These are phyloP conservation scores for Themeda triandra DNA, from an alignment of 176 grass and related monocot genomes.

Conservation along the genomic window DNA sequence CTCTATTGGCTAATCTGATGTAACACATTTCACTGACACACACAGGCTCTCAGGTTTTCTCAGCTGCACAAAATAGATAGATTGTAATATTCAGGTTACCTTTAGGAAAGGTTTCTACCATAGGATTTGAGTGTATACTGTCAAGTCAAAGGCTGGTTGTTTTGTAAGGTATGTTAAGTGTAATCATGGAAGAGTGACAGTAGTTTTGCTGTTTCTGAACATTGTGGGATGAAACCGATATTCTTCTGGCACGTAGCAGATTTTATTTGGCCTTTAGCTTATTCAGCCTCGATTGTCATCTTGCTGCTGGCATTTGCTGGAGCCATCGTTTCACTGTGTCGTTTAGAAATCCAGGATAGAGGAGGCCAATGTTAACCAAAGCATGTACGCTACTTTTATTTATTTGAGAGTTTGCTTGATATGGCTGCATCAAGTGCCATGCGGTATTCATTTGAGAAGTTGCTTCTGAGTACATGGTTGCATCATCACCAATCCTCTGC, in stretches of 20 bases:
- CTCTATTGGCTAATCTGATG: constrained; percentile 21
- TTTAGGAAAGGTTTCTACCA: not conserved
- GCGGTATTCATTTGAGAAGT: not conserved
- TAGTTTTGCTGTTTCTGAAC: not conserved
- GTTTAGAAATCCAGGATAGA: not conserved
- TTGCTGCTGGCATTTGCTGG: not conserved
- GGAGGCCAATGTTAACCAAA: not conserved
- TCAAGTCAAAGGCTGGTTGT: not conserved
- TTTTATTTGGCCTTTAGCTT: not conserved
- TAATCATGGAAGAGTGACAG: not conserved
- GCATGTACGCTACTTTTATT: not conserved
- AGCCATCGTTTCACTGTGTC: not conserved
- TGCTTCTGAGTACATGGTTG: not conserved
- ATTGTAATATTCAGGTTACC: not conserved
- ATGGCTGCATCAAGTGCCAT: not conserved
- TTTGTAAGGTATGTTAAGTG: not conserved
- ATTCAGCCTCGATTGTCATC: not conserved
- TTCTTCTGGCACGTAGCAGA: not conserved
- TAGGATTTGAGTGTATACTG: constrained; percentile 18
- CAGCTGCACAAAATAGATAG: not conserved
- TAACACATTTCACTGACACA: constrained; percentile 24
- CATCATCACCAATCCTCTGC: not conserved
- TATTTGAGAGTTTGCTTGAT: not conserved
- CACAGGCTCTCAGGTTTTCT: not conserved
- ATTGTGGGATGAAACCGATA: not conserved